Evolutionary conservation across 2,329 filamentous ascomycete genomes (phyloP).

Genomic region (Verticillium tricorpus): DNA sequence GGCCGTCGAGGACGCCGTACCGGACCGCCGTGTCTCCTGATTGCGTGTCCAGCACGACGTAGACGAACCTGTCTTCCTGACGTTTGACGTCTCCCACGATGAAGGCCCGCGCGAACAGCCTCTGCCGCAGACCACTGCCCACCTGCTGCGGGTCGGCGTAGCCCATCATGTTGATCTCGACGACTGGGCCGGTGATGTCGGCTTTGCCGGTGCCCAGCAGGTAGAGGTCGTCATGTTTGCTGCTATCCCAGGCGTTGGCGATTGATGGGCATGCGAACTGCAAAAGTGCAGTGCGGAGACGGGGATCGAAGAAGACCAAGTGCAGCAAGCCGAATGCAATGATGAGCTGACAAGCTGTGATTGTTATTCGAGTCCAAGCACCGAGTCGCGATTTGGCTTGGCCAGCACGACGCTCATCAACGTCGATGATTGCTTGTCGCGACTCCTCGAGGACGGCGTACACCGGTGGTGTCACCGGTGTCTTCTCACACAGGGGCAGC

Average conservation of each 20-base stretch:
- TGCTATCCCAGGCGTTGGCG: background rate
- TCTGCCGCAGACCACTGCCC: constrained; percentile 79
- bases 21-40: constrained; percentile 83
- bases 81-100: constrained; percentile 68
- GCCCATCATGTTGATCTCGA: constrained; percentile 86
- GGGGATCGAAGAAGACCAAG: background rate
- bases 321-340: background rate
- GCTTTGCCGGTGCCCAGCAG: constrained; percentile 49
- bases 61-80: constrained; percentile 70
- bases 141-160: constrained; percentile 76
- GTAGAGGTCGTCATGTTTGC: constrained; percentile 30
- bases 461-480: background rate
- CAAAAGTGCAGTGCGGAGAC: background rate
- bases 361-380: background rate
- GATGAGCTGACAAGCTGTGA: background rate
- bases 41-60: constrained; percentile 80
- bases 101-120: constrained; percentile 82
- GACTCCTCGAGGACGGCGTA: background rate
- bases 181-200: constrained; percentile 65
- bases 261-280: background rate
- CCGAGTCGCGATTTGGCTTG: too few relatives aligned
- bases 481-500: background rate
- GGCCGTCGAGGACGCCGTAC: constrained; percentile 72
- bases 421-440: background rate
- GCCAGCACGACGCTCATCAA: background rate